Percentiles rank a stretch among this genome's conserved stretches.
Evolutionary conservation across 176 grass and related monocot genomes (phyloP).

Genomic region (Oryza brachyantha): DNA sequence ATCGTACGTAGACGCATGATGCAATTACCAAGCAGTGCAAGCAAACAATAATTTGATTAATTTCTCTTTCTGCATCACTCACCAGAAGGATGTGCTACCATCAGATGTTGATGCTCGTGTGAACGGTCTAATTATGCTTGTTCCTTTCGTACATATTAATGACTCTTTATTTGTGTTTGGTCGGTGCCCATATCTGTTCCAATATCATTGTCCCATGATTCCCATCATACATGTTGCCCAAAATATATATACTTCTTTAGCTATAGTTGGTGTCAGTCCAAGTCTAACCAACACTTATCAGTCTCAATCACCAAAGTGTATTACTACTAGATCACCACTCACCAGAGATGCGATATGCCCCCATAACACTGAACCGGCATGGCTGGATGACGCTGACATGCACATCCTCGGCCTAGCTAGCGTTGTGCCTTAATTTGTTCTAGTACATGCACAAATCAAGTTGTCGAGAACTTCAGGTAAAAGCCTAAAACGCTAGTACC

Average conservation of each 20-base stretch:
- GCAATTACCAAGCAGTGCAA: no score
- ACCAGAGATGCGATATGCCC: background rate
- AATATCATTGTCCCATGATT: background rate
- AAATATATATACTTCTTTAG: slow-evolving; percentile 12
- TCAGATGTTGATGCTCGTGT: background rate
- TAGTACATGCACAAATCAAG: background rate
- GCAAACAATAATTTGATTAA: background rate
- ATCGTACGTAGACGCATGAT: no score
- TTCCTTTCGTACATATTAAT: background rate
- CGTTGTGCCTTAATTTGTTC: background rate
- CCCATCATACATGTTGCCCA: background rate
- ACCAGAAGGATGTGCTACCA: background rate
- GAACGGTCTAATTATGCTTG: background rate
- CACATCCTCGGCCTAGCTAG: background rate
- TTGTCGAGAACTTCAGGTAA: background rate
- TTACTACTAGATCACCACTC: background rate
- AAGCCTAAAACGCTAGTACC: no score
- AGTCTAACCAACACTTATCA: background rate
- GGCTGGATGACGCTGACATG: background rate
- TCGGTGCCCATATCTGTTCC: background rate
- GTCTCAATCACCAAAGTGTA: background rate
- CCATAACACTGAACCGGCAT: slow-evolving; percentile 10
- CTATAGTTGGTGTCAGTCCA: background rate
- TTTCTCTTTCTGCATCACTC: background rate
- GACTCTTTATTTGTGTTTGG: background rate